Evolutionary conservation across 768 basidiomycete genomes (phyloP).

Genomic region (Terana coerulea): DNA sequence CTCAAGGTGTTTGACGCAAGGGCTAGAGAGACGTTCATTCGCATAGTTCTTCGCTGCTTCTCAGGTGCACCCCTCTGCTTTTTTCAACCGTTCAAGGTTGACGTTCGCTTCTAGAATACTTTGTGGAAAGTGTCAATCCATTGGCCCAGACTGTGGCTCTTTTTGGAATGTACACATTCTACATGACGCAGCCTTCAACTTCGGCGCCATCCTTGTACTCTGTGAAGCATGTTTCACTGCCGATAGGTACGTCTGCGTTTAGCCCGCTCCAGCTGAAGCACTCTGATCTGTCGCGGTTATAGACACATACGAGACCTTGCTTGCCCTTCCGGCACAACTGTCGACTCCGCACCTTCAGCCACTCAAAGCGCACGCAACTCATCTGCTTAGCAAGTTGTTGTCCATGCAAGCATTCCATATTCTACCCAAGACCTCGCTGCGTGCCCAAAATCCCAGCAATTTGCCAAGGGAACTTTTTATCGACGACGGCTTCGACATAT

Average conservation of each 20-base stretch:
- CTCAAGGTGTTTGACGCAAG: conserved; percentile 69
- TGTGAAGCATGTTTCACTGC: conserved; percentile 55
- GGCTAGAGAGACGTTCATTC: conserved; percentile 60
- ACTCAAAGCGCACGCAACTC: conserved; percentile 48
- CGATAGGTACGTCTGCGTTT: conserved; percentile 44
- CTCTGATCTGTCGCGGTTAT: conserved; percentile 5
- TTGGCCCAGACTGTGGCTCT: conserved; percentile 57
- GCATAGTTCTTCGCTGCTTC: conserved; percentile 58
- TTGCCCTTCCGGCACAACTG: conserved; percentile 44
- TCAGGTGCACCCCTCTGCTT: conserved; percentile 48
- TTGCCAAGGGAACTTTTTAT: conserved; percentile 68
- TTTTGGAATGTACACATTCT: conserved; percentile 70
- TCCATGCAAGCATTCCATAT: conserved; percentile 53
- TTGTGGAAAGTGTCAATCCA: conserved; percentile 44
- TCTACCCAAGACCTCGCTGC: conserved; percentile 47
- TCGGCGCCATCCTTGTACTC: conserved; percentile 48
- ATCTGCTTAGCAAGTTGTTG: conserved; percentile 46
- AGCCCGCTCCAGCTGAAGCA: background rate
- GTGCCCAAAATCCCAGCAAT: conserved; percentile 55
- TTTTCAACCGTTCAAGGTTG: background rate
- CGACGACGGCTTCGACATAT: conserved; percentile 28
- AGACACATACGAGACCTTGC: conserved; percentile 58
- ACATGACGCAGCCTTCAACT: conserved; percentile 58
- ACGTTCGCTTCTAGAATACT: conserved; percentile 43
- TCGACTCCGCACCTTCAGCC: conserved; percentile 36